Conservation (phyloP, 345 rosid species). For the Populus davidiana region DNA sequence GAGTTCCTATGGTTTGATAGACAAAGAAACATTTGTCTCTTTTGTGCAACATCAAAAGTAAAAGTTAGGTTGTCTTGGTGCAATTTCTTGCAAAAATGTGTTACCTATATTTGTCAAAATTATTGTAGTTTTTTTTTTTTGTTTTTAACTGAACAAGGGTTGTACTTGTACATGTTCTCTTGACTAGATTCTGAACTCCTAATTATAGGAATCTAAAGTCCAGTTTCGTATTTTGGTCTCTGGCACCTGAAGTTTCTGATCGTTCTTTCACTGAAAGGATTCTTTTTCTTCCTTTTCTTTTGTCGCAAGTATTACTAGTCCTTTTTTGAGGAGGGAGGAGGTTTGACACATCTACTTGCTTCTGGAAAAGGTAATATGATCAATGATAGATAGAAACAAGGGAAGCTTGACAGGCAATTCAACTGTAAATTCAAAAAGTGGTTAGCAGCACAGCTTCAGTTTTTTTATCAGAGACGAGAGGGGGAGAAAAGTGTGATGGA, state of each 20-base stretch:
- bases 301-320: not conserved
- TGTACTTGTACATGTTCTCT: not conserved
- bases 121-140: not conserved
- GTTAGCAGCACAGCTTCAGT: slow-evolving; percentile 16
- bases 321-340: not conserved
- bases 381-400: slow-evolving; percentile 17
- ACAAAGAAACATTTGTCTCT: not conserved
- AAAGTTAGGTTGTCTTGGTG: not conserved
- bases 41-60: not conserved
- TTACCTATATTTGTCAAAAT: not conserved
- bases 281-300: not conserved
- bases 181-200: not conserved
- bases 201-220: not conserved
- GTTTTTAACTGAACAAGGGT: not conserved
- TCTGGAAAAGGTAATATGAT: slow-evolving; percentile 18
- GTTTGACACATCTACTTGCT: not conserved
- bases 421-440: slow-evolving; percentile 11
- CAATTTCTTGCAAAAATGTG: not conserved
- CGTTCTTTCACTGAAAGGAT: not conserved
- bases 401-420: slow-evolving; percentile 15
- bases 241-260: not conserved
- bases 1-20: not conserved
- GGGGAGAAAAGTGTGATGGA: slow-evolving; percentile 35
- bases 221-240: not conserved
- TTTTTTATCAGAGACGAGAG: slow-evolving; percentile 19